Evolutionary conservation across 805 yeast species (phyloP), one percentile per base, ranked within the genome.

Genomic region (Yamadazyma insecticola): DNA sequence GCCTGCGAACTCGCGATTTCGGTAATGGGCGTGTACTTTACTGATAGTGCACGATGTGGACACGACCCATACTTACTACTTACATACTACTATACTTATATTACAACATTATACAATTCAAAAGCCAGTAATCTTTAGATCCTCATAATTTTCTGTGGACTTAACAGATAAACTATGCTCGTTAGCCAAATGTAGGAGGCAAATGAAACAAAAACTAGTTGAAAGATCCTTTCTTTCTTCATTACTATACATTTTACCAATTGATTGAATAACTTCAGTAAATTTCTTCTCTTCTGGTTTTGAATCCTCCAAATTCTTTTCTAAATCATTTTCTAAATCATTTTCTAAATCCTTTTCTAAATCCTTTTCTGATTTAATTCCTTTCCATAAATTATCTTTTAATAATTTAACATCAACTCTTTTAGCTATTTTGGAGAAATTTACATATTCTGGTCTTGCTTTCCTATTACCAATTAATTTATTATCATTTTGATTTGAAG

Each of bases 181-280:
- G 37, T 65, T 65, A 15, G 70, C 72, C 41, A 65, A 55, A 41
- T 65, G 72, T 18, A 65, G 43, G 9, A 65, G 48, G 34, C 72
- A 65, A 28, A 65, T 65, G 41, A 65, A 65, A 39, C 69, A 64
- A 42, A 64, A 65, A 55, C 70, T 63, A 16, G 72, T 65, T 10
- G 69, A 62, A 17, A 65, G 42, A 28, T 65, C 72, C 38, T 60
- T 63, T 26, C 58, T 51, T 34, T 64, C 64, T 25, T 64, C 70
- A 2, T 51, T 36, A 12, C 50, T 47, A 39, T 65, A 65, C 51
- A 57, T 44, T 24, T 41, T 42, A 11, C 64, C 57, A 5, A 65
- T 57, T 21, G 52, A 41, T 13, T 50, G 52, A 7, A 63, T 60
- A 22, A 65, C 57, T 7, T 56, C 46, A 1, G 55, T 61, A 38